Evolutionary conservation across 352 stramenopile species (phyloP).

Genomic region (Pythium sukuiense): DNA sequence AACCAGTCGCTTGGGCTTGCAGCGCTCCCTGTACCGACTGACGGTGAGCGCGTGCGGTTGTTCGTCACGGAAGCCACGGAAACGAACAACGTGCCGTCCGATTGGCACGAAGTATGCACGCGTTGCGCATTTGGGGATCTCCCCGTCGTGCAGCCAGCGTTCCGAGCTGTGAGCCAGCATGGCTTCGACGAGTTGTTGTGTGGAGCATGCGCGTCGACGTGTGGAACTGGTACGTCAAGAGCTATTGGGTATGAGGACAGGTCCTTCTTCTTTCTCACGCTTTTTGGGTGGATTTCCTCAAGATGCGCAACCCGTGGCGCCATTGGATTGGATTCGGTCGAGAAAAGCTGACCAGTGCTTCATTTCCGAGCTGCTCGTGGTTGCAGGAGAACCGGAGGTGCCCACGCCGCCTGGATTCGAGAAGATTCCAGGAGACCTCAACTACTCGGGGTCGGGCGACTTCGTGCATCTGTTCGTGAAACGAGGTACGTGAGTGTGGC

Average conservation of each 20-base stretch:
- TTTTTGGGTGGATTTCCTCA: not conserved
- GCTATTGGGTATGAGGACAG: no score
- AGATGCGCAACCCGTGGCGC: constrained; percentile 45
- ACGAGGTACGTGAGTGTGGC: constrained; percentile 30
- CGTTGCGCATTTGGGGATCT: constrained; percentile 54
- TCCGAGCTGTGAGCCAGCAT: constrained; percentile 24
- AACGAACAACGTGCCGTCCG: constrained; percentile 14
- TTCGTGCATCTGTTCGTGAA: constrained; percentile 78
- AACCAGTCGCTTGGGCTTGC: constrained; percentile 19
- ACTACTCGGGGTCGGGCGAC: constrained; percentile 57
- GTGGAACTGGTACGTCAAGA: constrained; percentile 46
- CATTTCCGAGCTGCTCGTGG: constrained; percentile 60
- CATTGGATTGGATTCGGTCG: constrained; percentile 45
- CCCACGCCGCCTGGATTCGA: constrained; percentile 49
- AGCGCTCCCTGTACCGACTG: constrained; percentile 48
- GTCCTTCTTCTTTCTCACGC: not conserved
- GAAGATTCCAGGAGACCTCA: constrained; percentile 58
- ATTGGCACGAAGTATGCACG: constrained; percentile 68
- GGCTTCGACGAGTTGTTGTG: constrained; percentile 43
- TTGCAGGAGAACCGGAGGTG: constrained; percentile 59
- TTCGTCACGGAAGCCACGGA: constrained; percentile 7
- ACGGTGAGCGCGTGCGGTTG: constrained; percentile 13
- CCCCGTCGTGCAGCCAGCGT: constrained; percentile 55
- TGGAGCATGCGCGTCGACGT: constrained; percentile 60
- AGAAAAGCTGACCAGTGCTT: constrained; percentile 39